phyloP scores from a whole-genome alignment of 805 yeast species.

The Sugiyamaella marilandica region DNA sequence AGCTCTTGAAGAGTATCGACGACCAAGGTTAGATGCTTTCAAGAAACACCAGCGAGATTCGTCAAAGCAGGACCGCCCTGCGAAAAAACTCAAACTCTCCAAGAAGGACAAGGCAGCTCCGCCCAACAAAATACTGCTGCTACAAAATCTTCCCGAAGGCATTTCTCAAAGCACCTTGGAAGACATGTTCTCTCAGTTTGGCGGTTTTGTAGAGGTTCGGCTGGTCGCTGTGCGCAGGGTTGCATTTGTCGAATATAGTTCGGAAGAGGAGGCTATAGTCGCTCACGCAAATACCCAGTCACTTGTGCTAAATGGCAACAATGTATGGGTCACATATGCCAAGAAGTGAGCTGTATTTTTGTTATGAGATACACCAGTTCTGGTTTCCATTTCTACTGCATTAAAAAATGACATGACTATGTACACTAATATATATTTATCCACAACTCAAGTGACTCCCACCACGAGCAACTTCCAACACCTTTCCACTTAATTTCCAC shows the following conservation, averaged over 20 bases:
- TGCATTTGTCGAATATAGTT: constrained; percentile 76
- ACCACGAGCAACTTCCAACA: no score
- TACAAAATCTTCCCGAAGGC: constrained; percentile 57
- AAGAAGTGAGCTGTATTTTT: constrained; percentile 24
- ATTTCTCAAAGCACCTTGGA: constrained; percentile 40
- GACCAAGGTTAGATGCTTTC: constrained; percentile 19
- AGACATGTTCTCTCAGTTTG: constrained; percentile 42
- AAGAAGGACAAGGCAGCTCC: constrained; percentile 34
- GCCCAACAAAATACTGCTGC: constrained; percentile 64
- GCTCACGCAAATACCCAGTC: constrained; percentile 33
- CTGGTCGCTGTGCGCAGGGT: constrained; percentile 61
- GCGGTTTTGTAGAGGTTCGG: constrained; percentile 65
- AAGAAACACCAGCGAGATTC: neutral
- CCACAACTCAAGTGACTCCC: no score
- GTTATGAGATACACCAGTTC: neutral
- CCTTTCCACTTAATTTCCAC: no score
- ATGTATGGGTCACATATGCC: constrained; percentile 32
- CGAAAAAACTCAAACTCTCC: constrained; percentile 5
- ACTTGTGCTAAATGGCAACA: constrained; percentile 25
- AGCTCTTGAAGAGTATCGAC: constrained; percentile 25
- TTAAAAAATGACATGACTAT: neutral
- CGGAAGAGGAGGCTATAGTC: constrained; percentile 46
- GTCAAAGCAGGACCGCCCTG: neutral
- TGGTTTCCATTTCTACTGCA: neutral
- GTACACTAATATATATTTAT: neutral